These are phyloP conservation scores for Cutaneotrichosporon daszewskae DNA, from an alignment of 1,284 basidiomycete genomes.

Conservation along the genomic window DNA sequence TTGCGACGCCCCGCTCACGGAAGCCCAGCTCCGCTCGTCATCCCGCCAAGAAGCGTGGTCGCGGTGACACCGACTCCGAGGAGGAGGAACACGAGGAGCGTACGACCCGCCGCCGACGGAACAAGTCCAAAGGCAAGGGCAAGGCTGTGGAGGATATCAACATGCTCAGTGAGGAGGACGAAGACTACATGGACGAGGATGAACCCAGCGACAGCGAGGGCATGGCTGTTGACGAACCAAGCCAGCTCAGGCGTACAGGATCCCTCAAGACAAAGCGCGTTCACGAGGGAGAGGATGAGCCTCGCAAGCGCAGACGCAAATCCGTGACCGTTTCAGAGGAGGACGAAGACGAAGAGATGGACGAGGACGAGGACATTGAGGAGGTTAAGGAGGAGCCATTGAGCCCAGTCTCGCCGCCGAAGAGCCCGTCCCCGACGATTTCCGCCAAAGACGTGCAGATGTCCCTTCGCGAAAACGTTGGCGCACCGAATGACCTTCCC, in stretches of 20 bases:
- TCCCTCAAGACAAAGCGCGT: slow-evolving; percentile 4
- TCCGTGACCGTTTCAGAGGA: neutral
- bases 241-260: neutral
- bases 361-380: slow-evolving; percentile 4
- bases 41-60: slow-evolving; percentile 8
- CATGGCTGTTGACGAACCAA: slow-evolving; percentile 8
- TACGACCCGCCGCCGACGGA: neutral
- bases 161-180: neutral
- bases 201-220: slow-evolving; percentile 4
- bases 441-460: neutral
- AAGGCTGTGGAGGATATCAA: slow-evolving; percentile 3
- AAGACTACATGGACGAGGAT: slow-evolving; percentile 5
- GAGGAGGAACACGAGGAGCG: slow-evolving; percentile 4
- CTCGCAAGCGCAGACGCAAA: slow-evolving; percentile 5
- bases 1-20: neutral
- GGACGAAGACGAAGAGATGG: slow-evolving; percentile 2
- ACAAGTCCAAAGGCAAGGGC: neutral
- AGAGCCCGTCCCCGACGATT: neutral
- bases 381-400: neutral
- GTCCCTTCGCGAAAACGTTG: neutral
- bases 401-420: neutral
- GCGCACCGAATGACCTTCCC: slow-evolving; percentile 10
- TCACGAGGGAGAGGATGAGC: slow-evolving; percentile 8
- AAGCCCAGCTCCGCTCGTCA: neutral
- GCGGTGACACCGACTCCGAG: slow-evolving; percentile 9